Evolutionary conservation across 2,329 filamentous ascomycete genomes (phyloP).

Genomic region (Diaporthe citrichinensis): DNA sequence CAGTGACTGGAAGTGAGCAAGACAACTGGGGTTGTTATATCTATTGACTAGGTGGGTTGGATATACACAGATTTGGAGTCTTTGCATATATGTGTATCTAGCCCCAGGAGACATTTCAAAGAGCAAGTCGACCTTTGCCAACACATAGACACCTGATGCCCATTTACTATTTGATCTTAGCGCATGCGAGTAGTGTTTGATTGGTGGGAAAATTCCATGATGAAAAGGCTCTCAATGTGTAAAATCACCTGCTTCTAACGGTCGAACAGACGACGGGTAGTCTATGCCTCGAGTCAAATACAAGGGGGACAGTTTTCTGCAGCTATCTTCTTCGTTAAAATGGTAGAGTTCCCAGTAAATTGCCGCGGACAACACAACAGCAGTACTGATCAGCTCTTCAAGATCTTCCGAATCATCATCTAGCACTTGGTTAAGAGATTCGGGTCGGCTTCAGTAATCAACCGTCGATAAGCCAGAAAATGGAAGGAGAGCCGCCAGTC

Average conservation of each 20-base stretch:
- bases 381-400: neutral
- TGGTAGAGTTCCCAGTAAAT: neutral
- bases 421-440: neutral
- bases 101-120: neutral
- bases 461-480: neutral
- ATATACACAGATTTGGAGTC: neutral
- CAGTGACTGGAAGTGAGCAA: neutral
- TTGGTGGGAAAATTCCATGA: slow-evolving; percentile 20
- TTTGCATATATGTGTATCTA: neutral
- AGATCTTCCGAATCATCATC: neutral
- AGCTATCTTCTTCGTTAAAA: neutral
- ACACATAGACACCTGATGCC: neutral
- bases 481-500: slow-evolving; percentile 44
- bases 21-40: neutral
- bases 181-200: neutral
- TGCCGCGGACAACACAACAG: neutral
- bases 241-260: neutral
- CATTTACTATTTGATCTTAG: slow-evolving; percentile 3
- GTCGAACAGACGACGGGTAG: neutral
- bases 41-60: neutral
- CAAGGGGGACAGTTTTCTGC: too few relatives aligned
- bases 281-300: too few relatives aligned
- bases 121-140: neutral
- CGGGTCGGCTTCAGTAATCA: neutral
- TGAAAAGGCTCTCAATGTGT: neutral